A percentile compares a stretch with the other conserved stretches of the same genome.
Evolutionary conservation across 164 flowering plant species (phyloP).

Genomic region (Liriodendron chinense): DNA sequence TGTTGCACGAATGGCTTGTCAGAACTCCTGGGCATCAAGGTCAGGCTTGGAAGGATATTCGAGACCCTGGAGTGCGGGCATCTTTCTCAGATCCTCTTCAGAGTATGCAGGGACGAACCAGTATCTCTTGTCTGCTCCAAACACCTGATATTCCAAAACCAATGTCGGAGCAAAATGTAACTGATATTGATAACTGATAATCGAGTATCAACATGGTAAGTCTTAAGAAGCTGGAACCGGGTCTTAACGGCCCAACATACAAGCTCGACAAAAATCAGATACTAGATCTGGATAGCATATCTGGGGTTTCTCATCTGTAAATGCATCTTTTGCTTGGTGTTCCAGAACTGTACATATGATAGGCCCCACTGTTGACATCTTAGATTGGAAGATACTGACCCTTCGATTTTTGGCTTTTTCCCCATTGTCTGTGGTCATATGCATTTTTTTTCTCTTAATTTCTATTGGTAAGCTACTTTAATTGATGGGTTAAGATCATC

Average conservation of each 20-base stretch:
- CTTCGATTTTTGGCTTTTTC: too few species aligned
- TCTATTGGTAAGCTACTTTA: too few species aligned
- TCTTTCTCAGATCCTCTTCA: conserved; percentile 74
- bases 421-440: too few species aligned
- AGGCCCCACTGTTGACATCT: too few species aligned
- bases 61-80: conserved; percentile 93
- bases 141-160: conserved; percentile 43
- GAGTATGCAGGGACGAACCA: conserved; percentile 81
- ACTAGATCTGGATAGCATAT: too few species aligned
- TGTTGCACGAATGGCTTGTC: neutral
- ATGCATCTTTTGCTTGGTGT: too few species aligned
- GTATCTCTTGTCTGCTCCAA: conserved; percentile 59
- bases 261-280: neutral
- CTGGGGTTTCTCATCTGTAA: too few species aligned
- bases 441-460: too few species aligned
- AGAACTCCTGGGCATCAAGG: conserved; percentile 64
- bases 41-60: conserved; percentile 93
- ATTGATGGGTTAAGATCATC: too few species aligned
- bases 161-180: neutral
- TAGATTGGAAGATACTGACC: too few species aligned
- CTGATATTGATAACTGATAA: neutral
- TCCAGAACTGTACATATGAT: too few species aligned
- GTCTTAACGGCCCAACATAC: neutral
- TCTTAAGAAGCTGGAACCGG: neutral
- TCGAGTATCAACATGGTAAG: neutral